Base-by-base conservation (phyloP, 768 basidiomycete genomes). In the Suillus fuscotomentosus region DNA sequence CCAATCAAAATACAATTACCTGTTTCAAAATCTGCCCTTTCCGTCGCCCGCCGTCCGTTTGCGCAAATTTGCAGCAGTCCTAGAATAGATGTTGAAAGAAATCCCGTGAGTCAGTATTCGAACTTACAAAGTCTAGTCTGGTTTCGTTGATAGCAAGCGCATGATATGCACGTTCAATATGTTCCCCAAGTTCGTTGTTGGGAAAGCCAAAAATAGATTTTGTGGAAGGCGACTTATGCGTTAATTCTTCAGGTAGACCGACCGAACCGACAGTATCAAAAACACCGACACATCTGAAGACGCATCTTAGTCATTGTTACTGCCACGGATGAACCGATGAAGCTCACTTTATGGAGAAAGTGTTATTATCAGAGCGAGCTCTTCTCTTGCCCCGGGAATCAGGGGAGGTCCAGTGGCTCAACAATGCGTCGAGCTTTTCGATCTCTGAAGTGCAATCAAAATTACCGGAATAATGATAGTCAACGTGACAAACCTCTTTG, bases 261-360 rank as follows among this genome's bases (percentile, higher is more conserved):
- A 90, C 72, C 13, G 89, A 82, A 15, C 89, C 89, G n/a, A 91
- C 90, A 6, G 90, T 92, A 69, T 92, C 90, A 69, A 88, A 92
- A 22, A 92, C 89, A 2, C 90, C 90, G 61, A 92, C 68, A 66
- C 88, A 88, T 73, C 86, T 88, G 67, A 39, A 65, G 13, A 36
- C 5, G 22, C 47, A 39, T 66, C 55, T 62, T 31, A 34, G 60
- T 34, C 55, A 17, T 51, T 36, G 67, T 59, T 22, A 43, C 27
- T 5, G 24, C 15, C 17, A 11, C 27, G 17, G 10, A 31, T 31
- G 36, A 50, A 62, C 45, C 10, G 11, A 41, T 55, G 31, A 61
- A 11, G 67, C 81, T 61, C 61, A 91, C 90, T 89, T 90, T 66
- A 92, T 73, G 5, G 85, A 82, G 72, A 90, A 92, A 14, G 72